Percentiles rank a stretch among this genome's conserved stretches.
Conservation (phyloP, 305 asterid genomes). For the Plantago lanceolata region DNA sequence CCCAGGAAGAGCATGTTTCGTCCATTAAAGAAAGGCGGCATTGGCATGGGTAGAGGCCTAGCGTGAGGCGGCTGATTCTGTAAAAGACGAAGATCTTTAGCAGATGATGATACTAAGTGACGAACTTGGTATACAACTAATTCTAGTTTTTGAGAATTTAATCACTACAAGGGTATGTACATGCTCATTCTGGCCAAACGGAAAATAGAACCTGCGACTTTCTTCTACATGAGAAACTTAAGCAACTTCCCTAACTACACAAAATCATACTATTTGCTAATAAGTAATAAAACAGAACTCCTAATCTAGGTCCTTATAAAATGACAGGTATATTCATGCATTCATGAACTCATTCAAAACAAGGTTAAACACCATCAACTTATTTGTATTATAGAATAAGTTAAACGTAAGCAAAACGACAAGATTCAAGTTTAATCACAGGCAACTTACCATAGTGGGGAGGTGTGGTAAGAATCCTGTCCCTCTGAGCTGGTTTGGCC, state of each 20-base stretch:
- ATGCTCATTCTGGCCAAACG: no score
- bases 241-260: not conserved
- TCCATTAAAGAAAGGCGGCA: conserved; percentile 38
- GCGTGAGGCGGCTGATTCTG: conserved; percentile 46
- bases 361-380: not conserved
- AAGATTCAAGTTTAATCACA: not conserved
- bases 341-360: not conserved
- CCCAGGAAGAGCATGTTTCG: conserved; percentile 28
- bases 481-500: conserved; percentile 61
- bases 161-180: no score
- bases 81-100: conserved; percentile 17
- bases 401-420: not conserved
- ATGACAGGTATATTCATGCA: not conserved
- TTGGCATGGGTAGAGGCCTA: conserved; percentile 37
- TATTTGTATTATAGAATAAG: no score
- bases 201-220: not conserved
- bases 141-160: no score
- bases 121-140: not conserved
- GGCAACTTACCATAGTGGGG: conserved; percentile 54
- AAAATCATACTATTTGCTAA: no score
- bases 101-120: conserved; percentile 18
- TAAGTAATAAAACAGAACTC: not conserved
- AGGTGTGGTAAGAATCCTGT: conserved; percentile 69
- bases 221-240: not conserved
- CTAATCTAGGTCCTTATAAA: not conserved